Conservation (phyloP, 768 basidiomycete species). For the Macrolepiota dolichaula region DNA sequence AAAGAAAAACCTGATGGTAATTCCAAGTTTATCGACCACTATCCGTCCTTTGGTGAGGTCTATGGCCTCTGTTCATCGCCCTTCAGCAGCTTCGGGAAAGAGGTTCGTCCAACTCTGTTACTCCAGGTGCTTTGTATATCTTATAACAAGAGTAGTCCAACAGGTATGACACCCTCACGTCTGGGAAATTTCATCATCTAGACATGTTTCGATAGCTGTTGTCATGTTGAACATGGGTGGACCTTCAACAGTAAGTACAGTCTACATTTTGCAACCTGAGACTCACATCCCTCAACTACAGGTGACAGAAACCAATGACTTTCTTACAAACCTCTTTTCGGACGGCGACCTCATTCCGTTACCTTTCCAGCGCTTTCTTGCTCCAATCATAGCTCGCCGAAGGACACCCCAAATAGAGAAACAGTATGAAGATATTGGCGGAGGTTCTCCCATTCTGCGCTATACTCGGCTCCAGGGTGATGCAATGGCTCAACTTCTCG, state of each 20-base stretch:
- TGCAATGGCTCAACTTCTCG: slow-evolving; percentile 85
- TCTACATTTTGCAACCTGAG: slow-evolving; percentile 7
- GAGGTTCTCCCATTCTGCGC: slow-evolving; percentile 91
- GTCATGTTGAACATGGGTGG: slow-evolving; percentile 99
- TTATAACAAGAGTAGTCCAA: slow-evolving; percentile 43
- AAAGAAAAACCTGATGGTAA: not conserved
- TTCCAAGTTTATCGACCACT: slow-evolving; percentile 16
- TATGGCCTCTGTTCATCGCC: slow-evolving; percentile 12
- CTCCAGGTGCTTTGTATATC: not conserved
- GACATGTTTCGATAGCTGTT: slow-evolving; percentile 46
- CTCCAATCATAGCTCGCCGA: slow-evolving; percentile 84
- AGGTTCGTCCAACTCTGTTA: slow-evolving; percentile 17
- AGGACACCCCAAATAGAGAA: slow-evolving; percentile 91
- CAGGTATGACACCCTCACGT: slow-evolving; percentile 40
- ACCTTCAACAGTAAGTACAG: slow-evolving; percentile 72
- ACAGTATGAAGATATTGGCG: slow-evolving; percentile 93
- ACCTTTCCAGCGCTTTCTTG: slow-evolving; percentile 85
- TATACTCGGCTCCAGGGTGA: slow-evolving; percentile 89
- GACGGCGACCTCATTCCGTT: slow-evolving; percentile 94
- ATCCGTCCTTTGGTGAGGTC: slow-evolving; percentile 22
- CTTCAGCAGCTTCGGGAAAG: slow-evolving; percentile 16
- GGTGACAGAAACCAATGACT: slow-evolving; percentile 91
- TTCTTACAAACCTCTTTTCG: slow-evolving; percentile 87
- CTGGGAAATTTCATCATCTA: not conserved
- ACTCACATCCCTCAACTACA: slow-evolving; percentile 27